Conservation (phyloP, 805 yeast genomes). For the Suhomyces sp. region DNA sequence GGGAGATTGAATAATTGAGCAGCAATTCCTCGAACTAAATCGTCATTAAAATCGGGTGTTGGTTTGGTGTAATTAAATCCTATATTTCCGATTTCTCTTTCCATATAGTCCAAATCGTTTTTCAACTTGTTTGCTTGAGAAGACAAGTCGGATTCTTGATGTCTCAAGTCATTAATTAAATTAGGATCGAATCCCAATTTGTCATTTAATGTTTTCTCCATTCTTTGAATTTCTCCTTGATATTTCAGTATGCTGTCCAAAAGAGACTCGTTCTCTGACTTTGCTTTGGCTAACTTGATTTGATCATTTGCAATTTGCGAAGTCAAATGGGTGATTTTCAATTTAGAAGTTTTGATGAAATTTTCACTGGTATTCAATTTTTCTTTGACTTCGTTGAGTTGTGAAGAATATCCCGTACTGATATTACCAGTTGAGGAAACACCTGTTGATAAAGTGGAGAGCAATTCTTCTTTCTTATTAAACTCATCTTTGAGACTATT, state of each 20-base stretch:
- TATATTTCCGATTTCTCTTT: conserved; percentile 65
- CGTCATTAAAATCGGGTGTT: conserved; percentile 53
- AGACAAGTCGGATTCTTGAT: conserved; percentile 44
- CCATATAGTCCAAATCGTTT: conserved; percentile 52
- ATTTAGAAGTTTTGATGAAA: conserved; percentile 54
- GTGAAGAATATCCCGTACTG: conserved; percentile 75
- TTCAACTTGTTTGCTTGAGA: conserved; percentile 44
- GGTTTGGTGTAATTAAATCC: conserved; percentile 77
- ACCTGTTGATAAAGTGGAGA: conserved; percentile 83
- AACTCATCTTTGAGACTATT: conserved; percentile 46
- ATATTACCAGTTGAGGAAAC: conserved; percentile 78
- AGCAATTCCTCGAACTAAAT: conserved; percentile 80
- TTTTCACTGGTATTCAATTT: conserved; percentile 54
- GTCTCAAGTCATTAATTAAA: conserved; percentile 43
- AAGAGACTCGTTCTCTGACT: conserved; percentile 43
- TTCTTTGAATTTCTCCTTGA: conserved; percentile 32
- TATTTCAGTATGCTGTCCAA: conserved; percentile 45
- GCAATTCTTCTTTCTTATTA: conserved; percentile 68
- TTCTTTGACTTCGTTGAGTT: conserved; percentile 62
- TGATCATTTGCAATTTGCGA: conserved; percentile 50
- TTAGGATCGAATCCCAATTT: conserved; percentile 59
- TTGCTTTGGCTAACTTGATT: conserved; percentile 54
- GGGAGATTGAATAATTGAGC: conserved; percentile 76
- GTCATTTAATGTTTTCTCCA: conserved; percentile 42
- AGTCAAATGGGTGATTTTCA: conserved; percentile 58